A percentile compares a stretch with the other conserved stretches of the same genome.
Conservation (phyloP, 305 asterid species). For the Caryopteris hybrid region DNA sequence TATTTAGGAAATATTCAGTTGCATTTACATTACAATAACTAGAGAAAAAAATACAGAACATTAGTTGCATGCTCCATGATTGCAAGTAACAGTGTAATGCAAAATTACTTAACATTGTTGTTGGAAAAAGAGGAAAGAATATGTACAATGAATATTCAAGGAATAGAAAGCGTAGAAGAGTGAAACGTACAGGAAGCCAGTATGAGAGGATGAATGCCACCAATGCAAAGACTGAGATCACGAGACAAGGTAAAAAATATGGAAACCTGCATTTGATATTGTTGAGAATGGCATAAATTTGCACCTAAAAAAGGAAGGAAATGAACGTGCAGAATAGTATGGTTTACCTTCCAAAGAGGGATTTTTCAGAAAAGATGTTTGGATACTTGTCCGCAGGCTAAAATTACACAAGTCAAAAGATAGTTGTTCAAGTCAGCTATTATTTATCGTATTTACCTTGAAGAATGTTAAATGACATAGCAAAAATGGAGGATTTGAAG, state of each 20-base stretch:
- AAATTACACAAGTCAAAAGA: conserved; percentile 10
- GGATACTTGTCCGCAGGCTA: conserved; percentile 74
- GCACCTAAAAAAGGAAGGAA: neutral
- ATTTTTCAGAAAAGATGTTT: conserved; percentile 35
- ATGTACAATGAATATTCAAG: neutral
- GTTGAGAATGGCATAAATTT: neutral
- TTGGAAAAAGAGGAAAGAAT: neutral
- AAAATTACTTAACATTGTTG: neutral
- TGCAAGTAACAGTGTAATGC: neutral
- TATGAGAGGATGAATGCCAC: conserved; percentile 45
- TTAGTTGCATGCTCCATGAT: neutral
- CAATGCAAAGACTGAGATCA: conserved; percentile 55
- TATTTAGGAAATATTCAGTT: neutral
- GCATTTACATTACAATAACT: neutral
- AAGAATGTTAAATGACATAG: conserved; percentile 6
- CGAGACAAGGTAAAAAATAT: conserved; percentile 69
- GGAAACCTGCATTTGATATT: conserved; percentile 57
- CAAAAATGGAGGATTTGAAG: neutral
- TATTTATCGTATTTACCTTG: neutral
- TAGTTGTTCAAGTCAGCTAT: neutral
- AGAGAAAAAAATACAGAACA: neutral
- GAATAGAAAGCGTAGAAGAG: neutral
- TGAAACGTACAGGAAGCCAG: conserved; percentile 71
- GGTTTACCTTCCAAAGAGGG: conserved; percentile 52
- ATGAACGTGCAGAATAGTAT: conserved; percentile 2